phyloP scores from a whole-genome alignment of 805 yeast genomes.

The Metschnikowia lunata region DNA sequence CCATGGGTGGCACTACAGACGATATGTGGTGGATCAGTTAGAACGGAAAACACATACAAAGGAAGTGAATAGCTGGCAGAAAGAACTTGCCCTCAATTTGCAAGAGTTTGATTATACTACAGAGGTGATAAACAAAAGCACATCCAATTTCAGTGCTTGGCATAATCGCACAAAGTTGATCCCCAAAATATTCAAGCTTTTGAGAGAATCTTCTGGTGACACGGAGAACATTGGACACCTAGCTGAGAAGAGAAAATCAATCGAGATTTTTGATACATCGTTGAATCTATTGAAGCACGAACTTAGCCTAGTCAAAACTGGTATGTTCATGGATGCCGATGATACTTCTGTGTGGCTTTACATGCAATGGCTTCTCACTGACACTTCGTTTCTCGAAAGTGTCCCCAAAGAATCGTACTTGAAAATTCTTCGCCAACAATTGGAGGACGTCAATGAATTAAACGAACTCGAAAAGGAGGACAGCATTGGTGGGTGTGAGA shows the following conservation, averaged over 20 bases:
- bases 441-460: constrained; percentile 52
- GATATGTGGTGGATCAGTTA: constrained; percentile 54
- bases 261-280: constrained; percentile 26
- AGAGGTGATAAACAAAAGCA: constrained; percentile 69
- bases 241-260: constrained; percentile 7
- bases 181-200: constrained; percentile 41
- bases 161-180: constrained; percentile 78
- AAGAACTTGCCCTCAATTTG: constrained; percentile 27
- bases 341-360: constrained; percentile 94
- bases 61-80: neutral
- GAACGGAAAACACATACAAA: constrained; percentile 15
- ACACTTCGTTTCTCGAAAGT: constrained; percentile 33
- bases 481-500: constrained; percentile 44
- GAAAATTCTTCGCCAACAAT: constrained; percentile 42
- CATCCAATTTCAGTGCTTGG: constrained; percentile 95
- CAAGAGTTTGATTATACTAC: constrained; percentile 77
- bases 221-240: neutral
- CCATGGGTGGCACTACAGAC: constrained; percentile 94
- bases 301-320: constrained; percentile 66
- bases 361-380: constrained; percentile 68
- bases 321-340: constrained; percentile 87
- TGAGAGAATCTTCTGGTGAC: neutral
- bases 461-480: constrained; percentile 72
- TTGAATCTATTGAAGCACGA: constrained; percentile 48
- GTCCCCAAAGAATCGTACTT: constrained; percentile 26